Percentiles rank a stretch among this genome's conserved stretches.
phyloP scores from a whole-genome alignment of 768 basidiomycete species.

The Tephrocybe sp. region DNA sequence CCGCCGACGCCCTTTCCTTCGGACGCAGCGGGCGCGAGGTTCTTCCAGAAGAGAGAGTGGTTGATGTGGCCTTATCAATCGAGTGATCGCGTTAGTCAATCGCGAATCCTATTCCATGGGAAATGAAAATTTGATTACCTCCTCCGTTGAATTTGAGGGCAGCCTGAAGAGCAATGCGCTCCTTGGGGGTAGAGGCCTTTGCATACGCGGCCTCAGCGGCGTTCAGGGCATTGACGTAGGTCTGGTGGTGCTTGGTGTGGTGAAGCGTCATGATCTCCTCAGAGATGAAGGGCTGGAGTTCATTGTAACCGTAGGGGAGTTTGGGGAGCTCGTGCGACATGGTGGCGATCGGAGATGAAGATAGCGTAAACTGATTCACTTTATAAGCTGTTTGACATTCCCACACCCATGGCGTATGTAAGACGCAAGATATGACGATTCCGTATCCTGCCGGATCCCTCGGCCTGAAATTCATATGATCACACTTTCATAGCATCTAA shows the following conservation, averaged over 20 bases:
- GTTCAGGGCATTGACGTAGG: constrained; percentile 91
- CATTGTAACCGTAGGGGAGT: constrained; percentile 80
- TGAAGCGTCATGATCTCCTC: constrained; percentile 92
- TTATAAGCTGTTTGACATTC: constrained; percentile 14
- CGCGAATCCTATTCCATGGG: neutral
- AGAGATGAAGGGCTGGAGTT: constrained; percentile 92
- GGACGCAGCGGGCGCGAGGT: constrained; percentile 65
- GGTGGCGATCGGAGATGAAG: neutral
- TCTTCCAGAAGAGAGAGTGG: constrained; percentile 96
- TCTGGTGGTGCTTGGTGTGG: constrained; percentile 94
- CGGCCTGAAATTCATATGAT: too few species aligned
- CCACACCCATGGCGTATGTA: constrained; percentile 12
- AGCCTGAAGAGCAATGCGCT: constrained; percentile 83
- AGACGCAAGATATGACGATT: neutral
- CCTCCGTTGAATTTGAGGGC: constrained; percentile 97
- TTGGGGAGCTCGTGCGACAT: constrained; percentile 48
- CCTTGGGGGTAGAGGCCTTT: constrained; percentile 64
- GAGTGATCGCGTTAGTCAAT: constrained; percentile 17
- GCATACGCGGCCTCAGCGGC: constrained; percentile 80
- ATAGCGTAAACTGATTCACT: neutral
- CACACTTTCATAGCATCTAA: too few species aligned
- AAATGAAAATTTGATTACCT: constrained; percentile 43
- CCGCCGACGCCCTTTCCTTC: constrained; percentile 62
- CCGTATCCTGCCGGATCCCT: too few species aligned
- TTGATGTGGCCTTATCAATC: constrained; percentile 76